Conservation (phyloP, 1,139 yeast species). For the Suhomyces chickasaworum region DNA sequence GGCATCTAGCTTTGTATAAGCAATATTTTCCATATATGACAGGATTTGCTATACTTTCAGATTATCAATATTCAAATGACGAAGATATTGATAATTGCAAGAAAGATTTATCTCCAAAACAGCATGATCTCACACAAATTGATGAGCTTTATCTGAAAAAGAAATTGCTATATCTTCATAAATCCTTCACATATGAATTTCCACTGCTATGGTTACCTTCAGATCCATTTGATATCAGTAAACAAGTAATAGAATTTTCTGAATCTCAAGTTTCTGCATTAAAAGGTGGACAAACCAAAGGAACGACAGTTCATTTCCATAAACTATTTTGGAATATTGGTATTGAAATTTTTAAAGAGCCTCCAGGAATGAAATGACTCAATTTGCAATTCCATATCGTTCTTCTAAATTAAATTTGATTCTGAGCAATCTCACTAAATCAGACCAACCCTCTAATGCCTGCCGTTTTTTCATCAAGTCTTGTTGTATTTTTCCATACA, state of each 20-base stretch:
- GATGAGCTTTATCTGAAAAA: conserved; percentile 16
- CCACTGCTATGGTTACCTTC: conserved; percentile 22
- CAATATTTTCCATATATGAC: conserved; percentile 32
- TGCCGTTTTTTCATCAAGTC: conserved; percentile 12
- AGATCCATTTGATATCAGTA: conserved; percentile 21
- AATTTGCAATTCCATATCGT: conserved; percentile 13
- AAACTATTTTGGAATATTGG: conserved; percentile 19
- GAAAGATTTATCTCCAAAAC: not conserved
- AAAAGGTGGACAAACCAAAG: conserved; percentile 30
- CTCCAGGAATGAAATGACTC: conserved; percentile 37
- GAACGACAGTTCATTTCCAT: conserved; percentile 28
- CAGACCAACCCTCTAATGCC: conserved; percentile 26
- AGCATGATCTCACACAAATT: not conserved
- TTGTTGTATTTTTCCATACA: conserved; percentile 25
- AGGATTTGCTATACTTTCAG: conserved; percentile 31
- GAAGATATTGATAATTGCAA: not conserved
- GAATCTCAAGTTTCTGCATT: conserved; percentile 15
- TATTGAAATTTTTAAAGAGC: conserved; percentile 33
- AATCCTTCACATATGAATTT: conserved; percentile 18
- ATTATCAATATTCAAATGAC: conserved; percentile 1
- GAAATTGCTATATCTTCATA: conserved; percentile 19
- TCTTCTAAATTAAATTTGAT: conserved; percentile 27
- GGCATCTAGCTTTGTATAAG: conserved; percentile 34
- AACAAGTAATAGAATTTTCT: conserved; percentile 11
- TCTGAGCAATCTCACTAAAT: conserved; percentile 23